Evolutionary conservation across 257 asterid species (phyloP).

Genomic region (Plantago ovata): DNA sequence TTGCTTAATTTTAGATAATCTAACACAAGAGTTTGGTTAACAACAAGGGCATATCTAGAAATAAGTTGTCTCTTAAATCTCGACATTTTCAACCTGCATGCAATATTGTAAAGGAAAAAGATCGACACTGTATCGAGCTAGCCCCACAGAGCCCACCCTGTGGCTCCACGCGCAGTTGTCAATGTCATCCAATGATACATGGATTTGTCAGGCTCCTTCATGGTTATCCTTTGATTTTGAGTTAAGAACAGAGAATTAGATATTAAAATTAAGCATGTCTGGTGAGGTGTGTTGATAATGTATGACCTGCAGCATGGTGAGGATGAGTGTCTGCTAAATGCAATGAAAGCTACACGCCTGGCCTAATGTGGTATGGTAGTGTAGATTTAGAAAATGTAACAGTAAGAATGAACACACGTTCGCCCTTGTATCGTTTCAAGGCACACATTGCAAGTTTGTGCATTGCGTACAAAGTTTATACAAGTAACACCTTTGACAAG

Average conservation of each 20-base stretch:
- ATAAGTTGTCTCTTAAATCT: too few relatives aligned
- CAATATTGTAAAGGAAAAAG: too few relatives aligned
- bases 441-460: slow-evolving; percentile 59
- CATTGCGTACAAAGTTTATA: slow-evolving; percentile 63
- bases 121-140: too few relatives aligned
- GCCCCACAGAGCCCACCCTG: too few relatives aligned
- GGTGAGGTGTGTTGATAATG: background rate
- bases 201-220: slow-evolving; percentile 71
- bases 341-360: slow-evolving; percentile 66
- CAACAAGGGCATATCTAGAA: too few relatives aligned
- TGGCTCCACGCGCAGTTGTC: too few relatives aligned
- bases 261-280: too few relatives aligned
- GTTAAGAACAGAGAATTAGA: background rate
- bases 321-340: slow-evolving; percentile 71
- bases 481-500: too few relatives aligned
- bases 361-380: slow-evolving; percentile 52
- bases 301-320: slow-evolving; percentile 69
- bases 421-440: slow-evolving; percentile 30
- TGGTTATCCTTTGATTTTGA: background rate
- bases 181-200: slow-evolving; percentile 50
- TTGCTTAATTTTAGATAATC: too few relatives aligned
- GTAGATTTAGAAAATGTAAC: background rate
- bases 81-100: too few relatives aligned
- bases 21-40: too few relatives aligned
- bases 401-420: too few relatives aligned